phyloP scores from a whole-genome alignment of 2,329 filamentous ascomycete genomes.

The Keithomyces neogunnii region DNA sequence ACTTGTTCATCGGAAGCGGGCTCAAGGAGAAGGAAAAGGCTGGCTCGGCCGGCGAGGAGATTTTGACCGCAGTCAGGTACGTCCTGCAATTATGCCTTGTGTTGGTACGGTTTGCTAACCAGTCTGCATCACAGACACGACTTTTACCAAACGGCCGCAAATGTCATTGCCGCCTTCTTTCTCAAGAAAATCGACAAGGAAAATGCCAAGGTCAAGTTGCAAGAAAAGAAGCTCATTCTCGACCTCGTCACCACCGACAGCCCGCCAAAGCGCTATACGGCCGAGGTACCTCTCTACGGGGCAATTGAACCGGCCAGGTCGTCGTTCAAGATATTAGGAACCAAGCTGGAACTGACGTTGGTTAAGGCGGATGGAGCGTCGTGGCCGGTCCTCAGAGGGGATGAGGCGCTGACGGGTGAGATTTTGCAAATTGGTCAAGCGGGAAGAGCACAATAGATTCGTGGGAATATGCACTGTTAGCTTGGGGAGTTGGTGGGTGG shows the following conservation, averaged over 20 bases:
- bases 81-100: constrained; percentile 13
- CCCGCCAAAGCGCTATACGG: constrained; percentile 67
- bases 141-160: constrained; percentile 85
- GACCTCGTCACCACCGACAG: constrained; percentile 81
- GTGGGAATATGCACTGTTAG: neutral
- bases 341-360: constrained; percentile 77
- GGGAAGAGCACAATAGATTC: constrained; percentile 28
- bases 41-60: constrained; percentile 54
- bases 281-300: constrained; percentile 66
- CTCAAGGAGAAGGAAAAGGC: constrained; percentile 44
- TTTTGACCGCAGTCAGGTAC: constrained; percentile 69
- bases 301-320: constrained; percentile 68
- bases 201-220: constrained; percentile 63
- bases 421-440: constrained; percentile 87
- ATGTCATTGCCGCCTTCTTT: constrained; percentile 86
- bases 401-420: constrained; percentile 61
- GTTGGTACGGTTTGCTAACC: neutral
- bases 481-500: neutral
- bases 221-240: constrained; percentile 54
- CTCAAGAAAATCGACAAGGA: constrained; percentile 94
- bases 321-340: constrained; percentile 73
- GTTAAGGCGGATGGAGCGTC: constrained; percentile 63
- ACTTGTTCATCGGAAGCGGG: constrained; percentile 77
- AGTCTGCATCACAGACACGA: constrained; percentile 46
- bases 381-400: constrained; percentile 78